Percentiles rank a stretch among this genome's conserved stretches.
phyloP scores from a whole-genome alignment of 2,329 filamentous ascomycete genomes.

The Calonectria montana region DNA sequence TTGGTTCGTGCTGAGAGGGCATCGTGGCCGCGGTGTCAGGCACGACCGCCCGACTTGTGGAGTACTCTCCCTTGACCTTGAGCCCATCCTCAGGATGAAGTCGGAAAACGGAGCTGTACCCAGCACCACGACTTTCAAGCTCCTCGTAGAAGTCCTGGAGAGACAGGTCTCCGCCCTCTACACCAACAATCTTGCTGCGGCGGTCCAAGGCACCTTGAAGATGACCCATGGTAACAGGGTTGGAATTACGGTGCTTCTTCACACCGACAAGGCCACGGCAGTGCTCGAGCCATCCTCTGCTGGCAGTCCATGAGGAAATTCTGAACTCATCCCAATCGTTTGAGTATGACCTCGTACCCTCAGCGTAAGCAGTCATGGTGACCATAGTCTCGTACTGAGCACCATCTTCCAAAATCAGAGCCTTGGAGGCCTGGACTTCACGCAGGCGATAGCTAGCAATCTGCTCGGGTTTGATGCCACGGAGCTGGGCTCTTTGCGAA shows the following conservation, averaged over 20 bases:
- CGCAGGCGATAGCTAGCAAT: slow-evolving; percentile 33
- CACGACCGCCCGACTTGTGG: slow-evolving; percentile 47
- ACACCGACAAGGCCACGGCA: slow-evolving; percentile 65
- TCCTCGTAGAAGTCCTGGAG: slow-evolving; percentile 41
- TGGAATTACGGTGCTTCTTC: slow-evolving; percentile 31
- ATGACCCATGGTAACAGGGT: slow-evolving; percentile 34
- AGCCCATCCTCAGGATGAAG: slow-evolving; percentile 23
- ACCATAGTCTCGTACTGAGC: slow-evolving; percentile 41
- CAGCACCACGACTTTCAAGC: slow-evolving; percentile 38
- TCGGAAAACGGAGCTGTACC: slow-evolving; percentile 41
- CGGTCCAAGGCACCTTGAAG: slow-evolving; percentile 26
- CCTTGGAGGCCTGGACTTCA: slow-evolving; percentile 42
- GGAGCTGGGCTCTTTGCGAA: slow-evolving; percentile 46
- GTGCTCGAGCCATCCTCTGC: slow-evolving; percentile 68
- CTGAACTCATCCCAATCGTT: slow-evolving; percentile 67
- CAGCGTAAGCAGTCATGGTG: slow-evolving; percentile 40
- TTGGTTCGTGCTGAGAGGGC: slow-evolving; percentile 57
- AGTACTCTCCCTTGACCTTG: slow-evolving; percentile 28
- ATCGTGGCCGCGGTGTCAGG: slow-evolving; percentile 57
- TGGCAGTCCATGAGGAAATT: slow-evolving; percentile 64
- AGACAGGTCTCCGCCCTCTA: slow-evolving; percentile 16
- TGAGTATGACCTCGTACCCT: slow-evolving; percentile 47
- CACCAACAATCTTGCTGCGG: slow-evolving; percentile 14
- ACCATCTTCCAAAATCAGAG: slow-evolving; percentile 42
- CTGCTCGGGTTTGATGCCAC: slow-evolving; percentile 34